phyloP scores from a whole-genome alignment of 2,329 filamentous ascomycete genomes.

The Penicillium sp. region DNA sequence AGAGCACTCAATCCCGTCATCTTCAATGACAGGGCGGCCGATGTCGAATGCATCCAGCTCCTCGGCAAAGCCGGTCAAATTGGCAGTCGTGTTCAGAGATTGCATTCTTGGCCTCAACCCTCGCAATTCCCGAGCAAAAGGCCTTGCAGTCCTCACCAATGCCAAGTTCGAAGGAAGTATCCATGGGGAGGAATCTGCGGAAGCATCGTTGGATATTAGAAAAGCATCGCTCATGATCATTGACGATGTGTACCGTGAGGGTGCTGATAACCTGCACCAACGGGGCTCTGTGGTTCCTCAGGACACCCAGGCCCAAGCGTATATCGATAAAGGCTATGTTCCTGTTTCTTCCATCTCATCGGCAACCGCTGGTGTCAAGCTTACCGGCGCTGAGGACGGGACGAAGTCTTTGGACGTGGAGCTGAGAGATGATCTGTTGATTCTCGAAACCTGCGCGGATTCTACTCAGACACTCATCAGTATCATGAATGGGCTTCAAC shows the following conservation, averaged over 20 bases:
- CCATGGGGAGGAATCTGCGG: constrained; percentile 63
- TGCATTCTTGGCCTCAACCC: constrained; percentile 85
- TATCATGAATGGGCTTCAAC: constrained; percentile 74
- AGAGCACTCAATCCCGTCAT: constrained; percentile 40
- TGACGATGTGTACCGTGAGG: constrained; percentile 62
- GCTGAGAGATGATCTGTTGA: constrained; percentile 77
- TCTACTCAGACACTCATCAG: constrained; percentile 89
- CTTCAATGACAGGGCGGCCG: constrained; percentile 12
- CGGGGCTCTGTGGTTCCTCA: constrained; percentile 27
- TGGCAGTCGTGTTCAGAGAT: constrained; percentile 68
- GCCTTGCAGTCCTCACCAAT: constrained; percentile 74
- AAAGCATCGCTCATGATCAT: constrained; percentile 82
- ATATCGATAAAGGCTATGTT: constrained; percentile 70
- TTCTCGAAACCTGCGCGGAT: constrained; percentile 93
- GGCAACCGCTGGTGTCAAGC: constrained; percentile 65
- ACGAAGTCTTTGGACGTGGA: constrained; percentile 74
- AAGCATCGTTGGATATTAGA: constrained; percentile 65
- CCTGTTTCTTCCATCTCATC: constrained; percentile 84
- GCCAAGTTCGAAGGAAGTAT: constrained; percentile 68
- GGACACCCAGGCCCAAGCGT: constrained; percentile 48
- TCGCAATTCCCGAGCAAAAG: constrained; percentile 69
- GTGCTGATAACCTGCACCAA: constrained; percentile 33
- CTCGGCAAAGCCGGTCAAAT: constrained; percentile 52
- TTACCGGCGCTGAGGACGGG: constrained; percentile 56
- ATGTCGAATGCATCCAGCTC: constrained; percentile 19